Percentiles rank a stretch among this genome's conserved stretches.
phyloP scores from a whole-genome alignment of 2,329 filamentous ascomycete genomes.

The Colletotrichum sp. region DNA sequence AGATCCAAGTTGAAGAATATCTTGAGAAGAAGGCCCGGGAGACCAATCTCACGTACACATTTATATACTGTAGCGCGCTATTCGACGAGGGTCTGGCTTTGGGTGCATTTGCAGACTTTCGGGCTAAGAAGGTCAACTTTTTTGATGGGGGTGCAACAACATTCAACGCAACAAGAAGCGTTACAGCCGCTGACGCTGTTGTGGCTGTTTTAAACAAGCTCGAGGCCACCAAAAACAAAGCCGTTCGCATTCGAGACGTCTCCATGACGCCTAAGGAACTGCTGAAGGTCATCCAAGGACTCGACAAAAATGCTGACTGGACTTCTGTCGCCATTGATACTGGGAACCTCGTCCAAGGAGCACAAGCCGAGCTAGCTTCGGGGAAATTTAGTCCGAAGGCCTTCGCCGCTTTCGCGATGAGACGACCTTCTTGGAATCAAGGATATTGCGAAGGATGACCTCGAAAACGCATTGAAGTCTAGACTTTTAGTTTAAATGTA shows the following conservation, averaged over 20 bases:
- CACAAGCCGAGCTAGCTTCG: background rate
- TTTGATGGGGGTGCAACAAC: background rate
- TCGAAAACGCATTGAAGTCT: background rate
- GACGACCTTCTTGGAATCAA: background rate
- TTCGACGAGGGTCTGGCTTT: background rate
- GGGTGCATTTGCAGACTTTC: background rate
- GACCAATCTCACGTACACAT: background rate
- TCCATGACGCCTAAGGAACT: background rate
- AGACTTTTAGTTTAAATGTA: background rate
- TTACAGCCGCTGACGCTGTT: background rate
- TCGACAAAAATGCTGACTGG: background rate
- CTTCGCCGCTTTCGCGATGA: background rate
- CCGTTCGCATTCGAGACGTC: background rate
- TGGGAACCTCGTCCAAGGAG: background rate
- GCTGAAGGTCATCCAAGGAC: background rate
- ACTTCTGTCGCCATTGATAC: background rate
- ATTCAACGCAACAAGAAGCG: background rate
- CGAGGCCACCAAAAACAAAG: background rate
- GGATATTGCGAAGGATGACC: background rate
- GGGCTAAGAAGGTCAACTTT: background rate
- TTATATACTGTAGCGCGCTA: background rate
- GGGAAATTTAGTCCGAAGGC: background rate
- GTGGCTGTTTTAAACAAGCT: background rate
- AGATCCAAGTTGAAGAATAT: background rate
- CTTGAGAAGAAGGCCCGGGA: background rate